Evolutionary conservation across 1,139 yeast species (phyloP), one percentile per base, ranked within the genome.

Genomic region (Sugiyamaella paludigena): DNA sequence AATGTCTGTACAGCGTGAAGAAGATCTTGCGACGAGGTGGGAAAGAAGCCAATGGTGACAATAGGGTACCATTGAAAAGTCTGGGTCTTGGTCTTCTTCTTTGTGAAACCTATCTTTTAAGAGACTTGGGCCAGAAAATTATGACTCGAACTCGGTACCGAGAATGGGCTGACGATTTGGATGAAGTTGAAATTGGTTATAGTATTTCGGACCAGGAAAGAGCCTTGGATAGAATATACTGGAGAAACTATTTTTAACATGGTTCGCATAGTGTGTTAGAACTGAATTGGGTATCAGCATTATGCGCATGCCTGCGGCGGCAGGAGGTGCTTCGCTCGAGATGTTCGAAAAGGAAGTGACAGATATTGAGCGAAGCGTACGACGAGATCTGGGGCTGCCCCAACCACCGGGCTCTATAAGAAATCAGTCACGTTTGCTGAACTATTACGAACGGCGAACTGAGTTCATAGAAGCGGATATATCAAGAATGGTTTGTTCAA

Each of bases 91-190:
- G 62, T 8, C 50, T 59, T 28, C 37, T 59, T 27, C 50, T 59
- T 13, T 57, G 59, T 36, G 53, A 59, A 32, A 59, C 63, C 9
- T 50, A 47, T n/a, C 37, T 53, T n/a, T 50, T 58, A 30, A 48
- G 61, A 10, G 36, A 41, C 6, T 51, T 54, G 40, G 59, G 54
- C 8, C 36, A 40, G 13, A 45, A 40, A 10, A 16, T 57, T 12
- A 47, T 59, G 8, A 43, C 54, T n/a, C 37, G 27, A 7, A 40
- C 52, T 10, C 50, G 58, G 26, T 56, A 47, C 50, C 46, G 46
- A 36, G 59, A 58, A 38, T 58, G 53, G 39, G 29, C 30, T n/a
- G 43, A 52, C 24, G 54, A 51, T 15, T 40, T 54, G 7, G 51
- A 52, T 29, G 40, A 39, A 24, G 36, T 54, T 12, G 57, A 52